These are phyloP conservation scores for Daldinia caldariorum DNA, from an alignment of 495 filamentous ascomycete species.

Conservation along the genomic window DNA sequence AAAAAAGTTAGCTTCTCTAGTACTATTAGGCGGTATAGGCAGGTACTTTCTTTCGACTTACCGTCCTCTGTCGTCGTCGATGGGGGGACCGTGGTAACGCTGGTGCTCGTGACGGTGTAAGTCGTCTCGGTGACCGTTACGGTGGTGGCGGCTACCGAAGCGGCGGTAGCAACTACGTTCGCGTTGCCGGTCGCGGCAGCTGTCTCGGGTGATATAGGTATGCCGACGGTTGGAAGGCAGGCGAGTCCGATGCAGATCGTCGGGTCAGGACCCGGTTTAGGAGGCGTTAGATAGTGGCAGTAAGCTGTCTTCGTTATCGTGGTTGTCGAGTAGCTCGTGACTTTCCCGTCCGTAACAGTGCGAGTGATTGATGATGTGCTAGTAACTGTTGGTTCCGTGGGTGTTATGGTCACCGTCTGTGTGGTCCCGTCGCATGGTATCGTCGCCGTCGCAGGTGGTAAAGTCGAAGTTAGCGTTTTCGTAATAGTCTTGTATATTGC, in stretches of 20 bases:
- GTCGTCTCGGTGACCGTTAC: constrained; percentile 57
- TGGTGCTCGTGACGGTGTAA: constrained; percentile 53
- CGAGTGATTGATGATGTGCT: constrained; percentile 48
- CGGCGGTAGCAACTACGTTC: constrained; percentile 26
- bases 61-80: constrained; percentile 53
- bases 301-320: constrained; percentile 49
- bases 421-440: constrained; percentile 50
- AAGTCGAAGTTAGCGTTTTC: constrained; percentile 52
- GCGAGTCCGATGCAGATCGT: constrained; percentile 39
- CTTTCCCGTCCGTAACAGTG: constrained; percentile 51
- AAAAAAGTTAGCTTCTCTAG: constrained; percentile 18
- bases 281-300: constrained; percentile 50
- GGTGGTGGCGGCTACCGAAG: constrained; percentile 44
- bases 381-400: constrained; percentile 46
- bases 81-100: constrained; percentile 48
- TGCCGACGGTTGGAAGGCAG: constrained; percentile 29
- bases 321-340: constrained; percentile 50
- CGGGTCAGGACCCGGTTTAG: constrained; percentile 26
- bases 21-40: too few relatives aligned
- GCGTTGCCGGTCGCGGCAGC: constrained; percentile 18
- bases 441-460: constrained; percentile 51
- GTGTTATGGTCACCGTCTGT: constrained; percentile 52
- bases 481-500: constrained; percentile 50
- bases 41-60: constrained; percentile 38
- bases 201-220: constrained; percentile 17